Base-by-base conservation (phyloP, 768 basidiomycete species). In the Leucocoprinus leucothites region DNA sequence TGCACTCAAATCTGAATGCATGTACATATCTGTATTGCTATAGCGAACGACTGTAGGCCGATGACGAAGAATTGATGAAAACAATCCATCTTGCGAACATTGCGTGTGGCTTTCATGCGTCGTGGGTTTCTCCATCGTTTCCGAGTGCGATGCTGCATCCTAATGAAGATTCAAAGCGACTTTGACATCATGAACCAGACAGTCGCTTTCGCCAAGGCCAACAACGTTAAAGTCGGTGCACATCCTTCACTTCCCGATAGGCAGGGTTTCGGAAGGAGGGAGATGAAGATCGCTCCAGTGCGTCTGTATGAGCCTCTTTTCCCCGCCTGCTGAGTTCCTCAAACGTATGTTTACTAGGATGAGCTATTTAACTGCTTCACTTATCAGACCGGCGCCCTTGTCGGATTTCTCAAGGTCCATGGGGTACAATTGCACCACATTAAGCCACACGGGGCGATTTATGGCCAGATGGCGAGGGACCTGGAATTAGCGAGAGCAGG, bases 41-140 rank as follows among this genome's bases (percentile, higher is more conserved):
- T 40, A 35, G 14, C 21, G 13, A 13, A 16, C 6, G 9, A 40
- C 7, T 41, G 40, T 40, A 82, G 81, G 76, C 74, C 5, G 77
- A 82, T 34, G 82, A 82, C 31, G 78, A 77, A 53, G 67, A 68
- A 9, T 71, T 82, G 41, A 82, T 82, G 79, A 72, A 76, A 51
- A 78, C 75, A 9, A 81, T 85, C 25, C 80, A 84, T 59, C 69
- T 82, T 14, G 82, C 82, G 0, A 84, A 86, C 57, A 71, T 86
- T 14, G 86, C 86, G 0, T 87, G 85, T 61, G 85, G 86, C 5
- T 86, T 85, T 57, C 86, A 87, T 61, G 85, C 82, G 19, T 82
- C 81, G 81, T 84, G 56, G 45, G 67, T 57, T 14, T 3, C 26
- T 13, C 16, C n/a, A 18, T 7, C 16, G 13, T 21, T 3, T 11